phyloP scores from a whole-genome alignment of 129 eudicot genomes.

The Pittosporum tobira region DNA sequence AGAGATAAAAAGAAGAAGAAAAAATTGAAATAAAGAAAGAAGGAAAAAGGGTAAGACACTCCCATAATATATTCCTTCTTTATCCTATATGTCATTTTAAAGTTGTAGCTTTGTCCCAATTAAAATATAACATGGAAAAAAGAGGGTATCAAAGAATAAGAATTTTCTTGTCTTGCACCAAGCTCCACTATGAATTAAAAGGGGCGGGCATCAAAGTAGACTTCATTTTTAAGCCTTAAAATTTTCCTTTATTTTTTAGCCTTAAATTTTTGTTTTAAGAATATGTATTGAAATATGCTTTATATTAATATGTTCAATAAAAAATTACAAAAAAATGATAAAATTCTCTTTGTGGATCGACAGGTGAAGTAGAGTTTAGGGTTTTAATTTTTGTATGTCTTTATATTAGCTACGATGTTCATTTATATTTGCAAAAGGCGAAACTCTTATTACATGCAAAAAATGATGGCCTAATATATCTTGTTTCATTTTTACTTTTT shows the following conservation, averaged over 20 bases:
- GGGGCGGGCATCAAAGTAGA: neutral
- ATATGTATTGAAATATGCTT: no score
- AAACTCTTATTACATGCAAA: no score
- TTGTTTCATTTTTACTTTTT: neutral
- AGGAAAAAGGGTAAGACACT: neutral
- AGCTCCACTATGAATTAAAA: constrained; percentile 21
- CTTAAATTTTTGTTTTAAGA: no score
- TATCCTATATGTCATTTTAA: neutral
- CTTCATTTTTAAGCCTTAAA: neutral
- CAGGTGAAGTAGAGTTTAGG: no score
- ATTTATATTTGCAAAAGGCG: no score
- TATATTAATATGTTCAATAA: no score
- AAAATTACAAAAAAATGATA: no score
- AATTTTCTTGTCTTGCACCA: constrained; percentile 12
- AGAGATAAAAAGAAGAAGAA: no score
- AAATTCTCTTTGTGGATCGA: no score
- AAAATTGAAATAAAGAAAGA: no score
- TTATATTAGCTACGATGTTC: no score
- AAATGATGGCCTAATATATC: neutral
- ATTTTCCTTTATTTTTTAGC: neutral
- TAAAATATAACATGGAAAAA: constrained; percentile 16
- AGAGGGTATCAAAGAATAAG: constrained; percentile 37
- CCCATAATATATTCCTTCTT: neutral
- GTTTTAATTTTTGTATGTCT: no score
- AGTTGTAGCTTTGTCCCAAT: constrained; percentile 10